phyloP scores from a whole-genome alignment of 2,329 filamentous ascomycete species.

The Sclerotinia borealis region DNA sequence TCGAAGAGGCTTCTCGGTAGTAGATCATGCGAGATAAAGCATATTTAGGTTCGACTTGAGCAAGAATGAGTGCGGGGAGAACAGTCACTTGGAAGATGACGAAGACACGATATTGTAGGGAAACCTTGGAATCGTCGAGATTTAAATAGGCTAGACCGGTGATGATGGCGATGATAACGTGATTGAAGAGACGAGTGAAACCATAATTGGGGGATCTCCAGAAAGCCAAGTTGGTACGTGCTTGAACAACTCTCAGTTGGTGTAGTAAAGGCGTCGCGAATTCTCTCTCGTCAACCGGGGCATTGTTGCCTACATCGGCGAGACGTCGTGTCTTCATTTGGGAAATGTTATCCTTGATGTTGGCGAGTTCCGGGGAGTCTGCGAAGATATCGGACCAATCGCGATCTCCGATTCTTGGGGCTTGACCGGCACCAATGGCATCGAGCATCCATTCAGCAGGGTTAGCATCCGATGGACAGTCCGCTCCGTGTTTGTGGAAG shows the following conservation, averaged over 20 bases:
- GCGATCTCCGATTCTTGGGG: conserved; percentile 53
- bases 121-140: conserved; percentile 67
- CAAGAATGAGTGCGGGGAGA: conserved; percentile 74
- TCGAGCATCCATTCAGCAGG: conserved; percentile 56
- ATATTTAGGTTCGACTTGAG: conserved; percentile 80
- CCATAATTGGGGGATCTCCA: conserved; percentile 87
- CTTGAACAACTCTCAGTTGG: conserved; percentile 70
- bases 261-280: conserved; percentile 75
- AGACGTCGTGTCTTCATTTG: conserved; percentile 48
- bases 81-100: conserved; percentile 87
- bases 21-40: conserved; percentile 74
- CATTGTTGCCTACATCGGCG: conserved; percentile 36
- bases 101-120: conserved; percentile 81
- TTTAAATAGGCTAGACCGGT: conserved; percentile 76
- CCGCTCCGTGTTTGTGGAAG: conserved; percentile 39
- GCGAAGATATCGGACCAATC: conserved; percentile 60
- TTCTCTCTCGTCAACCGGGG: conserved; percentile 53
- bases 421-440: conserved; percentile 58
- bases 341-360: conserved; percentile 49
- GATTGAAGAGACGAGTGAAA: conserved; percentile 81
- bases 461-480: conserved; percentile 48
- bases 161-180: conserved; percentile 70
- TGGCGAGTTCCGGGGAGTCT: conserved; percentile 50
- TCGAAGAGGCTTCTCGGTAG: conserved; percentile 78
- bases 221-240: conserved; percentile 69